These are phyloP conservation scores for Neurospora sp. DNA, from an alignment of 495 filamentous ascomycete species.

Conservation along the genomic window DNA sequence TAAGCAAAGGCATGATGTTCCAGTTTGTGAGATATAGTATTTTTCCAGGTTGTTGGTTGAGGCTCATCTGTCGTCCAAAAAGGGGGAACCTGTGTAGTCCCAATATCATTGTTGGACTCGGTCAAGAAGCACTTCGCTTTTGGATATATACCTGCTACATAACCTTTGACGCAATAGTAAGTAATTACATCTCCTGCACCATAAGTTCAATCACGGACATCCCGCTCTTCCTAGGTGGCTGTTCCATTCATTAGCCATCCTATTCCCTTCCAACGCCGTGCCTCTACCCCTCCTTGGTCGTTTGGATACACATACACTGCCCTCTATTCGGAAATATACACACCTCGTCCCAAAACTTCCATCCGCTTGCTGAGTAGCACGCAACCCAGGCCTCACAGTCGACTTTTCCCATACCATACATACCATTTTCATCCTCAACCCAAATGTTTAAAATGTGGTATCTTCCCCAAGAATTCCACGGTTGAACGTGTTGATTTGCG, in stretches of 20 bases:
- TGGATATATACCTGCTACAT: neutral
- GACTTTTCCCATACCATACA: neutral
- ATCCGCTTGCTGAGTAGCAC: neutral
- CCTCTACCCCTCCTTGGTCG: neutral
- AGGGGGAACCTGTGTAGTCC: neutral
- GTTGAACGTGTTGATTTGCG: neutral
- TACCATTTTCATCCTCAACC: neutral
- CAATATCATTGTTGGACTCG: neutral
- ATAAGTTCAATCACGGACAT: neutral
- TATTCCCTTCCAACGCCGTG: neutral
- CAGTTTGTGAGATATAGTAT: neutral
- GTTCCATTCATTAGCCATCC: neutral
- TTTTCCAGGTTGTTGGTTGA: neutral
- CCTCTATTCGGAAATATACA: neutral
- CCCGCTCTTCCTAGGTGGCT: neutral
- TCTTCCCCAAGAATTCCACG: neutral
- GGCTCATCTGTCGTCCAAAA: neutral
- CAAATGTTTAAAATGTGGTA: neutral
- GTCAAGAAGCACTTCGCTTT: neutral
- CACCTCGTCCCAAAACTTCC: neutral
- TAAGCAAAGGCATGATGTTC: neutral
- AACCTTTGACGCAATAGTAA: neutral
- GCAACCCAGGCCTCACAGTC: neutral
- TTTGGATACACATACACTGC: neutral
- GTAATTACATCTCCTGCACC: neutral